phyloP scores from a whole-genome alignment of 2,329 filamentous ascomycete genomes.

The Paecilomyces dactylethromorphus region DNA sequence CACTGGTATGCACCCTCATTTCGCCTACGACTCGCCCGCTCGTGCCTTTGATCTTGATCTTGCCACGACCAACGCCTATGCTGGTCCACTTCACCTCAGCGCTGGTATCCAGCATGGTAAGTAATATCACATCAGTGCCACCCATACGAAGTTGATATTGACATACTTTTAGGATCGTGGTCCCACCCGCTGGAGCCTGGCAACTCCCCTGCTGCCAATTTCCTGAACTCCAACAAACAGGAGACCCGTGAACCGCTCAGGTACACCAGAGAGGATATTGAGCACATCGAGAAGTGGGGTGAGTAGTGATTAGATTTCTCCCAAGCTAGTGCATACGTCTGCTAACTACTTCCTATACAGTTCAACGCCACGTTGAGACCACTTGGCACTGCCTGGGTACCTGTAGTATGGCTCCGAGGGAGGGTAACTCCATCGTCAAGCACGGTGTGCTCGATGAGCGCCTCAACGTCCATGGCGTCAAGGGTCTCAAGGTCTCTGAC shows the following conservation, averaged over 20 bases:
- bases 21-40: conserved; percentile 62
- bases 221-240: conserved; percentile 60
- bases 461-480: conserved; percentile 69
- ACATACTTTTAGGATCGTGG: conserved; percentile 46
- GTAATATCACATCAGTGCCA: not conserved
- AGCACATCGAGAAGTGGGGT: conserved; percentile 60
- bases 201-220: conserved; percentile 41
- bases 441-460: conserved; percentile 67
- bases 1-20: conserved; percentile 61
- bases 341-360: conserved; percentile 34
- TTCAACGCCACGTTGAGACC: conserved; percentile 67
- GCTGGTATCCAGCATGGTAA: conserved; percentile 66
- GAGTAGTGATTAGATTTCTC: conserved; percentile 7
- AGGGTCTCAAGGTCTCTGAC: conserved; percentile 72
- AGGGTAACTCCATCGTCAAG: conserved; percentile 75
- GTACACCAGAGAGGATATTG: conserved; percentile 51
- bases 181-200: conserved; percentile 53
- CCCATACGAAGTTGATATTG: not conserved
- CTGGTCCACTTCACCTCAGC: conserved; percentile 63
- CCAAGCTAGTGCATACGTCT: conserved; percentile 1
- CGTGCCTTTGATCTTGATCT: conserved; percentile 68
- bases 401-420: conserved; percentile 68
- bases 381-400: conserved; percentile 66
- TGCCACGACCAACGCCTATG: conserved; percentile 67
- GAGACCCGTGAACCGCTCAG: conserved; percentile 56